Conservation (phyloP, 805 yeast genomes). For the Ogataea nonfermentans region DNA sequence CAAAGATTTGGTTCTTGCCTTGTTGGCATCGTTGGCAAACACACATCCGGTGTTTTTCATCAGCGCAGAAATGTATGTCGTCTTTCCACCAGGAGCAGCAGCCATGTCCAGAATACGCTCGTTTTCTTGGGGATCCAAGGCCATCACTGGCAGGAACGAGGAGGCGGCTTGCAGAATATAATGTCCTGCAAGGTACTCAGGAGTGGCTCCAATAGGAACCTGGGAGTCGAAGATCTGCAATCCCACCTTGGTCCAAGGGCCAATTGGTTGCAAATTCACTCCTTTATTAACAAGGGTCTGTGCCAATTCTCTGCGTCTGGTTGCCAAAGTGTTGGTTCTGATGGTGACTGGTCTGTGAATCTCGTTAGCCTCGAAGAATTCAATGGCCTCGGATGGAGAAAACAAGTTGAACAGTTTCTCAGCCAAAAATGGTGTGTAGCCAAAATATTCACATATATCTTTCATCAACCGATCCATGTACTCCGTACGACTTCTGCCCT, state of each 20-base stretch:
- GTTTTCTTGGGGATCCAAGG: constrained; percentile 93
- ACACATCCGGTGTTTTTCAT: constrained; percentile 98
- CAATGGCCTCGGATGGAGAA: constrained; percentile 95
- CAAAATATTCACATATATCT: constrained; percentile 92
- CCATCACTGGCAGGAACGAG: constrained; percentile 96
- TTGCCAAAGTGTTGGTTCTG: constrained; percentile 93
- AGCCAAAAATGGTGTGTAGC: constrained; percentile 88
- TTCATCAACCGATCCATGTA: constrained; percentile 73
- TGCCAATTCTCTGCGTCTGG: constrained; percentile 94
- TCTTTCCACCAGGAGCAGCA: constrained; percentile 99
- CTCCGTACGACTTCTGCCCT: constrained; percentile 82
- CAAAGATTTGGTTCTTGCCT: constrained; percentile 91
- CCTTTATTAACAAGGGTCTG: constrained; percentile 95
- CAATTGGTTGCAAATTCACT: constrained; percentile 95
- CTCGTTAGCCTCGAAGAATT: constrained; percentile 97
- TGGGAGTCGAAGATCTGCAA: constrained; percentile 96
- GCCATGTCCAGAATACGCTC: constrained; percentile 98
- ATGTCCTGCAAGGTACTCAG: constrained; percentile 97
- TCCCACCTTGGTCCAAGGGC: constrained; percentile 98
- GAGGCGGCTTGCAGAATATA: constrained; percentile 98
- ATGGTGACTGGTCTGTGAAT: constrained; percentile 94
- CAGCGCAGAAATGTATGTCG: constrained; percentile 89
- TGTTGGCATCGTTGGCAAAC: constrained; percentile 96
- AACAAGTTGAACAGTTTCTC: constrained; percentile 90
- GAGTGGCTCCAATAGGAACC: constrained; percentile 99